phyloP scores from a whole-genome alignment of 2,329 filamentous ascomycete genomes.

The Diaporthe eres region DNA sequence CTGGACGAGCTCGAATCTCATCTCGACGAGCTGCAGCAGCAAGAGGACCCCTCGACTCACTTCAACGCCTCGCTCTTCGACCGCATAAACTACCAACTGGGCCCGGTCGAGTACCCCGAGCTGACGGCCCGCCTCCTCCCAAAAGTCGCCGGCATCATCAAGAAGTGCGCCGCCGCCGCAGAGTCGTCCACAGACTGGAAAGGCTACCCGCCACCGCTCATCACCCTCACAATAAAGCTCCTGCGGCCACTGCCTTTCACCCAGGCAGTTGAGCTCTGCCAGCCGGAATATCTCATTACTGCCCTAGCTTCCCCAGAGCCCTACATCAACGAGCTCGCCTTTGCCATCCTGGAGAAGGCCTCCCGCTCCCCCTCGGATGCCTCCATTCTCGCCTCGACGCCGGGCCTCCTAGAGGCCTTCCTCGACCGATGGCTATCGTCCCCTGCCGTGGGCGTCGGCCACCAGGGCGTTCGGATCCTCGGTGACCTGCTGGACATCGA shows the following conservation, averaged over 20 bases:
- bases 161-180: constrained; percentile 58
- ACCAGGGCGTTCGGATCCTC: constrained; percentile 65
- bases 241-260: constrained; percentile 67
- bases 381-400: constrained; percentile 64
- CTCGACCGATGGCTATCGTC: constrained; percentile 67
- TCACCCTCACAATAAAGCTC: constrained; percentile 69
- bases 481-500: constrained; percentile 70
- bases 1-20: constrained; percentile 69
- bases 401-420: constrained; percentile 62
- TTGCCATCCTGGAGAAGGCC: constrained; percentile 70
- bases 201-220: constrained; percentile 62
- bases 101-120: constrained; percentile 49
- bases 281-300: constrained; percentile 63
- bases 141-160: constrained; percentile 66
- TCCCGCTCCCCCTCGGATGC: constrained; percentile 62
- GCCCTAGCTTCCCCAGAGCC: constrained; percentile 68
- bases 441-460: constrained; percentile 68
- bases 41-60: constrained; percentile 55
- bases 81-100: constrained; percentile 43
- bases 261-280: constrained; percentile 65
- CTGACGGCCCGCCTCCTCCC: constrained; percentile 68
- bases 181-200: constrained; percentile 29
- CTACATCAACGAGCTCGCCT: constrained; percentile 70
- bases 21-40: constrained; percentile 61
- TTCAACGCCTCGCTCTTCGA: constrained; percentile 69